These are phyloP conservation scores for Puccinia novopanici DNA, from an alignment of 1,284 basidiomycete species.

Conservation along the genomic window DNA sequence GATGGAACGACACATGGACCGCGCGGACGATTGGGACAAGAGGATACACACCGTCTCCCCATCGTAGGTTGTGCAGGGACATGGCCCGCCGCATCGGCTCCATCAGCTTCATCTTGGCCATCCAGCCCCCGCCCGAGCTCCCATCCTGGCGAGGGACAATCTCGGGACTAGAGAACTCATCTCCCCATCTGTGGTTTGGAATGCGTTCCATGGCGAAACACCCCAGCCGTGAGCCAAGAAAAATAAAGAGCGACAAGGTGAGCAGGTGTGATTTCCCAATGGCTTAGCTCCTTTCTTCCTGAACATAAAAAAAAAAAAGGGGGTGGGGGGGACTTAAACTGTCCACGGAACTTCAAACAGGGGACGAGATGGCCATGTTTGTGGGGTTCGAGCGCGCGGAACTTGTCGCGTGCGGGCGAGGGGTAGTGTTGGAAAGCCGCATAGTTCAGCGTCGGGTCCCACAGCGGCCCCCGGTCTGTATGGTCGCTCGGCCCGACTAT, in stretches of 20 bases:
- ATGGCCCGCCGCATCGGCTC: background rate
- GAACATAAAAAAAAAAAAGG: slow-evolving; percentile 6
- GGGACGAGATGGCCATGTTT: slow-evolving; percentile 15
- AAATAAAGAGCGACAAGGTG: too few relatives aligned
- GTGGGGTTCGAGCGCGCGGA: slow-evolving; percentile 1
- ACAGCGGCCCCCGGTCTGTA: slow-evolving; percentile 35
- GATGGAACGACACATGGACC: background rate
- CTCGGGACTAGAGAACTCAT: slow-evolving; percentile 38
- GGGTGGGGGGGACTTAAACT: slow-evolving; percentile 3
- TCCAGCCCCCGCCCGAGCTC: background rate
- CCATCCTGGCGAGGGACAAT: background rate
- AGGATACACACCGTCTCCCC: slow-evolving; percentile 32
- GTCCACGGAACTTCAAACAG: slow-evolving; percentile 43
- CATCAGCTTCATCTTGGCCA: slow-evolving; percentile 12
- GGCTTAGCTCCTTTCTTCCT: too few relatives aligned
- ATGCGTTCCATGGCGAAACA: too few relatives aligned
- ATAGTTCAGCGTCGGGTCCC: slow-evolving; percentile 38
- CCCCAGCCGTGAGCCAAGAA: too few relatives aligned
- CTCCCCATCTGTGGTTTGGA: slow-evolving; percentile 44
- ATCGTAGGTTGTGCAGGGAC: slow-evolving; percentile 29
- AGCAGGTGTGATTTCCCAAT: too few relatives aligned
- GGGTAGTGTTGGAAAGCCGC: slow-evolving; percentile 38
- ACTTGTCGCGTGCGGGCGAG: slow-evolving; percentile 33
- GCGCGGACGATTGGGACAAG: too few relatives aligned
- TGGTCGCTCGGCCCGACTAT: slow-evolving; percentile 25